Base-by-base conservation (phyloP, 352 stramenopile genomes). In the Pythium oligandrum region DNA sequence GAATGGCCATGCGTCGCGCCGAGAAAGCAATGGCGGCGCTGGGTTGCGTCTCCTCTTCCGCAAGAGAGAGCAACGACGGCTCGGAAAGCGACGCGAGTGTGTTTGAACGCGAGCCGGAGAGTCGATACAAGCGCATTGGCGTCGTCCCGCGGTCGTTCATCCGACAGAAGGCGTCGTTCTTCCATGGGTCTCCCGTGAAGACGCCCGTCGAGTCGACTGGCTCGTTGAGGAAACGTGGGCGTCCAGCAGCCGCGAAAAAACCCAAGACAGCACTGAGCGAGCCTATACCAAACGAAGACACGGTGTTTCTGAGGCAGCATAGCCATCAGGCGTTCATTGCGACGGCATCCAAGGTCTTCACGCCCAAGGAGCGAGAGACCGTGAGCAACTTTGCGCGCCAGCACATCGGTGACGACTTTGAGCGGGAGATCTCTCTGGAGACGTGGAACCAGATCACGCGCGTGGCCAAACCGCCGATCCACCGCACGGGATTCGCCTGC, bases 311-410 rank as follows among this genome's bases (percentile, higher is more conserved):
- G 51, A 74, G 71, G 4, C 17, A 62, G 44, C 66, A 81, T 10
- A 81, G 71, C 50, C 75, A 90, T 57, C 72, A 87, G 40, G 69
- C 75, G 3, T 88, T 90, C 42, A 17, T 76, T 1, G 77, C 78
- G 6, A 62, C 48, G 31, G 62, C 70, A 4, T 48, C 75, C 5
- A 75, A 63, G 32, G 72, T 75, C 31, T 90, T 90, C 46, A 68
- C 72, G n/a, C 37, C 66, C 4, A 71, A 78, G 59, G 80, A 90
- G 54, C 78, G 78, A 17, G 63, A 77, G 53, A 62, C 78, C 7
- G 58, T 90, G 8, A 61, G 67, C 11, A 60, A 66, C 6, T 88
- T 88, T 61, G 78, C 71, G 10, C 35, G 11, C 33, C 6, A 58
- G 32, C 57, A 61, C 38, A 33, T 44, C 2, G 32, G 43, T 26